Conservation (phyloP, 2,329 filamentous ascomycete species). For the Claviceps sorghi region DNA sequence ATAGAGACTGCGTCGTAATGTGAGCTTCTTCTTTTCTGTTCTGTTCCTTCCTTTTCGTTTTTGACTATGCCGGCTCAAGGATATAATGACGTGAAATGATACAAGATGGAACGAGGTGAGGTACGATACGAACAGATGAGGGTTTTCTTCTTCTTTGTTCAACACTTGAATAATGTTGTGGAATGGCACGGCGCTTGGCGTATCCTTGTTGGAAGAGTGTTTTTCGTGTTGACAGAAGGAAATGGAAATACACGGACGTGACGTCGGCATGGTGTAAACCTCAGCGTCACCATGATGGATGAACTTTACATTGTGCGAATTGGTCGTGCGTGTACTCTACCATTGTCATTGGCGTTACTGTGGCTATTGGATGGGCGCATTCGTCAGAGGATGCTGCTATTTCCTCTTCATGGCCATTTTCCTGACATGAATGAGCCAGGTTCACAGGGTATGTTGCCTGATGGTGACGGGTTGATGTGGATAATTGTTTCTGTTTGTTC, state of each 20-base stretch:
- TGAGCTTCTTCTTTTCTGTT: slow-evolving; percentile 11
- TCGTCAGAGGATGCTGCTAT: no score
- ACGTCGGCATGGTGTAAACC: neutral
- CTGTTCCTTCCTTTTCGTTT: no score
- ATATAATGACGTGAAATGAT: neutral
- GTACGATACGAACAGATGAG: neutral
- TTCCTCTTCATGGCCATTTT: no score
- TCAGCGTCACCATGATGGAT: no score
- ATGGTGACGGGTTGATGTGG: no score
- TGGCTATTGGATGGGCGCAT: no score
- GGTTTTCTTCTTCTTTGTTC: neutral
- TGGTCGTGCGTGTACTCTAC: no score
- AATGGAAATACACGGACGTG: neutral
- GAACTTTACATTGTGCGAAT: no score
- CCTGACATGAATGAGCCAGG: no score
- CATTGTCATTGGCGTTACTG: no score
- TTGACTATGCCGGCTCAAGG: neutral
- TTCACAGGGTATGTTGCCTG: no score
- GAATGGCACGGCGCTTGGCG: slow-evolving; percentile 4
- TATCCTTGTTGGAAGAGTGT: neutral
- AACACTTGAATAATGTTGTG: neutral
- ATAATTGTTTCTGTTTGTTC: neutral
- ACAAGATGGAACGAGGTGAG: neutral
- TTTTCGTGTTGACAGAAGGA: neutral
- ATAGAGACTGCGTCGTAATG: slow-evolving; percentile 34